Base-by-base conservation (phyloP, 768 basidiomycete genomes). In the Amanita thiersii region DNA sequence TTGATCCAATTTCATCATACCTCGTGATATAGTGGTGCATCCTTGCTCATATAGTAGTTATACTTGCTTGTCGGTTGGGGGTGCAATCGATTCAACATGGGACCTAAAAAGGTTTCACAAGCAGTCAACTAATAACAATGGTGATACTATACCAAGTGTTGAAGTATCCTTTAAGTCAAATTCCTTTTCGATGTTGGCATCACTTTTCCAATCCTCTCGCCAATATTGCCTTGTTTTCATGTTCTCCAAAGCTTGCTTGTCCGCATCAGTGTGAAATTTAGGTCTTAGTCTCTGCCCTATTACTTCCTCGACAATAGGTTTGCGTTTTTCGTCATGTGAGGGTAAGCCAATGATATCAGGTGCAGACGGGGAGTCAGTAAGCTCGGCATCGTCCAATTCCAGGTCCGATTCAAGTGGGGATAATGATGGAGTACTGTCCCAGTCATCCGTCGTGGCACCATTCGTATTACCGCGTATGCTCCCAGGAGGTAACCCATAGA, bases 111-210 rank as follows among this genome's bases (percentile, higher is more conserved):
- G n/a, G 2, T 19, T 33, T 14, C 3, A 39, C 21, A 10, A 39
- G 9, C 15, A 0, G 37, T 24, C 15, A 17, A 34, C 34, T 11
- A 36, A 11, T n/a, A n/a, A n/a, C n/a, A n/a, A n/a, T n/a, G 10
- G 19, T 35, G 32, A 14, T 4, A 17, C 40, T 63, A 29, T 52
- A 78, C 85, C 86, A 25, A 90, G 61, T 2, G 85, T 82, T 2
- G 85, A 87, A 6, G 81, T 75, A 52, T 86, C 77, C 1, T 77
- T 76, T 14, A 88, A 57, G 52, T 81, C 62, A 51, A 89, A 86
- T 3, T 59, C 60, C 15, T 61, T 59, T 24, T 52, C 50, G 9
- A 65, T 43, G 47, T 66, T 55, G 17, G 62, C 62, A 48, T 75
- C 70, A 1, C 66, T 66, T 38, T 62, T 63, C 82, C 82, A 86